Evolutionary conservation across 1,139 yeast species (phyloP).

Genomic region (Pneumocystis wakefieldiae): DNA sequence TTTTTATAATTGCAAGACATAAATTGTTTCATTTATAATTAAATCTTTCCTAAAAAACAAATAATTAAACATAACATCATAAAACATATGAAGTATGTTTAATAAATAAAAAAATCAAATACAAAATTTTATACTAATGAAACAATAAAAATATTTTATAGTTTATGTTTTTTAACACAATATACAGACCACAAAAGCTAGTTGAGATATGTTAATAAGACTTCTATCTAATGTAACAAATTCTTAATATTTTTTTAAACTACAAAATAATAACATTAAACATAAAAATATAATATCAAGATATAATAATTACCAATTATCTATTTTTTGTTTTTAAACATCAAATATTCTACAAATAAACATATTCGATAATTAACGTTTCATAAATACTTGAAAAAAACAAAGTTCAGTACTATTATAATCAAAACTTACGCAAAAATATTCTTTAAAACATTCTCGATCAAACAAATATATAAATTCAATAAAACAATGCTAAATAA

Average conservation of each 20-base stretch:
- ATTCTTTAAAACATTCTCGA: neutral
- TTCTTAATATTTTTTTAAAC: neutral
- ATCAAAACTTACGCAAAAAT: neutral
- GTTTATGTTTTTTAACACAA: too few relatives aligned
- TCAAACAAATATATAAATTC: neutral
- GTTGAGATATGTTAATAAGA: too few relatives aligned
- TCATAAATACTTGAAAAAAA: neutral
- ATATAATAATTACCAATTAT: neutral
- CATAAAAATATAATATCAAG: neutral
- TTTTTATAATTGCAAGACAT: too few relatives aligned
- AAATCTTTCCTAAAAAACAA: too few relatives aligned
- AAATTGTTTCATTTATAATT: too few relatives aligned
- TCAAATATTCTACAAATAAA: neutral
- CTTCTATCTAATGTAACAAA: too few relatives aligned
- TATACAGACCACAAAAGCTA: too few relatives aligned
- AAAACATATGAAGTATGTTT: too few relatives aligned
- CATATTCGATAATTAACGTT: neutral
- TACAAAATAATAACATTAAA: neutral
- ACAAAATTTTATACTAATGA: too few relatives aligned
- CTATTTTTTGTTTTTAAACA: neutral
- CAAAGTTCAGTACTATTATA: neutral
- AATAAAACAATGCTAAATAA: neutral
- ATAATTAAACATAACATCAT: too few relatives aligned
- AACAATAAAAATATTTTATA: too few relatives aligned
- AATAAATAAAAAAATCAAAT: too few relatives aligned